Base-by-base conservation (phyloP, 371 early-diverging fungal species). In the Mucor indicus region DNA sequence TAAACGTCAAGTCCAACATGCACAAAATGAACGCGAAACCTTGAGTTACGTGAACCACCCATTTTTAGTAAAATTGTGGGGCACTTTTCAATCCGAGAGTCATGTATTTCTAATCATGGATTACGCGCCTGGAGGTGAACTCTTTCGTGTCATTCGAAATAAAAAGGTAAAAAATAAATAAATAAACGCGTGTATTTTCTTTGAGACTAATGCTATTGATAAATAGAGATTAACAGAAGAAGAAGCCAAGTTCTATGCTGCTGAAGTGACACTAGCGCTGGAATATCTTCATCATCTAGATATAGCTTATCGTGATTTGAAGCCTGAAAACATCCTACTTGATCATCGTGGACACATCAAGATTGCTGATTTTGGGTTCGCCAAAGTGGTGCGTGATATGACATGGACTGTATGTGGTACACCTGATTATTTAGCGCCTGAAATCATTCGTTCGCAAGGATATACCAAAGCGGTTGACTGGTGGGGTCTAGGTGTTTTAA, bases 361-460 rank as follows among this genome's bases (percentile, higher is more conserved):
- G 67, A 84, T 99, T 31, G 90, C 97, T 3, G 99, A 99, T 72
- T 98, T 99, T 80, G 99, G 99, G 1, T 98, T 98, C 81, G 95
- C 98, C 22, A 98, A 96, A 56, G 59, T 66, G 21, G 81, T 89
- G n/a, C 52, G 67, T 13, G 81, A 79, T 49, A 67, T 40, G 4
- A 67, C 64, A 22, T 90, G 90, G 89, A 93, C 91, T 11, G 65
- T 95, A 25, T 98, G 98, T 63, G 99, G 99, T 13, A 98, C 99
- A 13, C 98, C 98, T 10, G 98, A 97, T 69, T 96, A 96, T 61
- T 81, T 96, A 46, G 91, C 96, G 0, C 96, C 96, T 7, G 95
- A 96, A 64, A 92, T 95, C 50, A 91, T 98, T 64, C 83, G 84
- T 58, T 84, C 90, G 24, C 80, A 88, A 56, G 95, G 90, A 7